Percentiles rank a stretch among this genome's conserved stretches.
phyloP scores from a whole-genome alignment of 176 grass and related monocot species.

The Typha latifolia region DNA sequence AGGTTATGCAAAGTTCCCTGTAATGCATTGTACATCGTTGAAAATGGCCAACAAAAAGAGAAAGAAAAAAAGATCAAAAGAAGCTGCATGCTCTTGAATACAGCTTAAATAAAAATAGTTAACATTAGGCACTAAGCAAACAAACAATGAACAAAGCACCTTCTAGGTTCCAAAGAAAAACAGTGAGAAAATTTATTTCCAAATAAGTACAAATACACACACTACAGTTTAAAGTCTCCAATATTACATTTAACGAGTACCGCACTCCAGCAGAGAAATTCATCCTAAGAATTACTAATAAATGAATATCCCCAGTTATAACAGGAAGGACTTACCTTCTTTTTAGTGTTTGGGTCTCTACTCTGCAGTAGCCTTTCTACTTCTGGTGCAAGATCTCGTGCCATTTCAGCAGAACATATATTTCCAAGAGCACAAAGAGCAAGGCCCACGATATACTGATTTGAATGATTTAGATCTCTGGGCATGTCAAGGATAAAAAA shows the following conservation, averaged over 20 bases:
- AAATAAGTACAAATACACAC: too few species aligned
- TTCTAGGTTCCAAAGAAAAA: not conserved
- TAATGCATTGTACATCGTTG: too few species aligned
- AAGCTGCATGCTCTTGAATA: not conserved
- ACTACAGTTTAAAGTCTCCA: too few species aligned
- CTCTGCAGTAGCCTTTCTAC: conserved; percentile 86
- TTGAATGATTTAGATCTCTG: conserved; percentile 99
- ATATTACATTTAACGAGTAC: too few species aligned
- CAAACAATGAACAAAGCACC: not conserved
- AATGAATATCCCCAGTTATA: too few species aligned
- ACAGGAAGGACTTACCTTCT: conserved; percentile 53
- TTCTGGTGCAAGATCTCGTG: conserved; percentile 83
- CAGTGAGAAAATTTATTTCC: too few species aligned
- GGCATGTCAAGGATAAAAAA: conserved; percentile 38
- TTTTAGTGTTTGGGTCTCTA: conserved; percentile 89
- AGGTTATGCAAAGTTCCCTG: too few species aligned
- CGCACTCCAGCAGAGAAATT: too few species aligned
- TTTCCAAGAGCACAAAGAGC: conserved; percentile 94
- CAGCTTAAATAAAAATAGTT: not conserved
- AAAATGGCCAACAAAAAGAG: too few species aligned
- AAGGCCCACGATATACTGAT: conserved; percentile 95
- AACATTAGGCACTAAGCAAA: not conserved
- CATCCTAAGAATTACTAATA: too few species aligned
- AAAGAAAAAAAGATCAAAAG: not conserved
- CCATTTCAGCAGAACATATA: conserved; percentile 99